phyloP scores from a whole-genome alignment of 306 rosid species.

The Crataegus laevigata region DNA sequence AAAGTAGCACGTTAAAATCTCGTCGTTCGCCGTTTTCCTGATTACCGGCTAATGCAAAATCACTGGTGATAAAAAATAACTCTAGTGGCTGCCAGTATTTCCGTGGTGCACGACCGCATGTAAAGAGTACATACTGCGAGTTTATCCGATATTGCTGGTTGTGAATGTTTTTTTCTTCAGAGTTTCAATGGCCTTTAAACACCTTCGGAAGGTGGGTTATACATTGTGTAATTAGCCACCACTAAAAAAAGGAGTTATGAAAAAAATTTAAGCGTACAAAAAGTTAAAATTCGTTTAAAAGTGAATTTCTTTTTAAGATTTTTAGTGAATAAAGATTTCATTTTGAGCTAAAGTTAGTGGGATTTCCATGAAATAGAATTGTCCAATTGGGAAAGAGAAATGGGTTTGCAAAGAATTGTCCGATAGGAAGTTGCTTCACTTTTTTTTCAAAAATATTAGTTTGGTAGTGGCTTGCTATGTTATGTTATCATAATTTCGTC shows the following conservation, averaged over 20 bases:
- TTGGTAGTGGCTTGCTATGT: background rate
- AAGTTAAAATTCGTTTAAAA: background rate
- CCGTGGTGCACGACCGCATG: constrained; percentile 36
- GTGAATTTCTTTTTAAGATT: background rate
- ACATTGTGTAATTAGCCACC: background rate
- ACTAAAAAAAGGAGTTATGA: constrained; percentile 8
- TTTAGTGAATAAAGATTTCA: background rate
- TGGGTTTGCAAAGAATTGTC: background rate
- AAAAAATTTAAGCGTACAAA: constrained; percentile 1
- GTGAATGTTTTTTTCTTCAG: background rate
- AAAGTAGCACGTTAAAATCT: constrained; percentile 7
- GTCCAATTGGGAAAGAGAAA: constrained; percentile 16
- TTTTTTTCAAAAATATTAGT: background rate
- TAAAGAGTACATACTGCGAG: constrained; percentile 35
- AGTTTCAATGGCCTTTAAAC: background rate
- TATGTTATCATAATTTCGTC: background rate
- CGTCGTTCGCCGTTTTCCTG: constrained; percentile 27
- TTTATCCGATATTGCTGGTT: constrained; percentile 70
- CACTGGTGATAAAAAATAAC: constrained; percentile 11
- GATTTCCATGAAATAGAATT: constrained; percentile 18
- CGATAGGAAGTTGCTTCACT: background rate
- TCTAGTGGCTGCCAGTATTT: constrained; percentile 47
- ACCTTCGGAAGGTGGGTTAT: constrained; percentile 8
- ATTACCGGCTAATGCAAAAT: constrained; percentile 37
- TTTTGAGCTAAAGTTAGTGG: background rate